phyloP scores from a whole-genome alignment of 2,329 filamentous ascomycete species.

The Clarireedia homoeocarpa region DNA sequence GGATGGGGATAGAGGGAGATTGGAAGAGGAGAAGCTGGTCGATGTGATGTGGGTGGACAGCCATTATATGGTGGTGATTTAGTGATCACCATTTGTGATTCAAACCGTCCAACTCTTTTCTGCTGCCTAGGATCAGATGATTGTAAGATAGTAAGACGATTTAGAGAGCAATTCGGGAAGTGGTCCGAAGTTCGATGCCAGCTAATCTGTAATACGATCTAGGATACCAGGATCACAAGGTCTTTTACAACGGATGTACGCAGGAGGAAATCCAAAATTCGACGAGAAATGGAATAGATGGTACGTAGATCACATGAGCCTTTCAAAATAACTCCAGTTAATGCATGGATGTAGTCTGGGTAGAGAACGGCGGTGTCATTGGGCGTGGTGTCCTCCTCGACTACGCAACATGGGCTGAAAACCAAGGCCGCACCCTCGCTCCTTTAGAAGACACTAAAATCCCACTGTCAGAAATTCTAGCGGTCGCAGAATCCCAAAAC shows the following conservation, averaged over 20 bases:
- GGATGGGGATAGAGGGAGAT: not conserved
- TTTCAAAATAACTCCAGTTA: not conserved
- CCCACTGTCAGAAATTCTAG: slow-evolving; percentile 26
- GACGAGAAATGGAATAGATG: slow-evolving; percentile 21
- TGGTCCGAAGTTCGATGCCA: no score
- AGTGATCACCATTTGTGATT: no score
- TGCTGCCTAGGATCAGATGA: not conserved
- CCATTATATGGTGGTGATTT: no score
- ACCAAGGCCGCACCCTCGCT: slow-evolving; percentile 47
- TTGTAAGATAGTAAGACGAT: no score
- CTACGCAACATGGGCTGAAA: slow-evolving; percentile 46
- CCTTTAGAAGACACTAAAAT: slow-evolving; percentile 37
- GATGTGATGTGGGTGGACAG: no score
- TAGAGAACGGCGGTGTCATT: slow-evolving; percentile 38
- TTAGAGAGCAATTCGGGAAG: no score
- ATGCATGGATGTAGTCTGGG: slow-evolving; percentile 26
- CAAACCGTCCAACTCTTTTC: not conserved
- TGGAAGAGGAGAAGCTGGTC: not conserved
- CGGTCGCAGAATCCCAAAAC: slow-evolving; percentile 30
- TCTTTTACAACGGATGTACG: slow-evolving; percentile 29
- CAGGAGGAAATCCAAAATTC: slow-evolving; percentile 21
- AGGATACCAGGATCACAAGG: slow-evolving; percentile 29
- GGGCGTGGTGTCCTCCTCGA: slow-evolving; percentile 46
- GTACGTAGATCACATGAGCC: slow-evolving; percentile 10
- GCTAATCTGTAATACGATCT: not conserved